Conservation (phyloP, 768 basidiomycete species). For the Leccinum rimulosum region DNA sequence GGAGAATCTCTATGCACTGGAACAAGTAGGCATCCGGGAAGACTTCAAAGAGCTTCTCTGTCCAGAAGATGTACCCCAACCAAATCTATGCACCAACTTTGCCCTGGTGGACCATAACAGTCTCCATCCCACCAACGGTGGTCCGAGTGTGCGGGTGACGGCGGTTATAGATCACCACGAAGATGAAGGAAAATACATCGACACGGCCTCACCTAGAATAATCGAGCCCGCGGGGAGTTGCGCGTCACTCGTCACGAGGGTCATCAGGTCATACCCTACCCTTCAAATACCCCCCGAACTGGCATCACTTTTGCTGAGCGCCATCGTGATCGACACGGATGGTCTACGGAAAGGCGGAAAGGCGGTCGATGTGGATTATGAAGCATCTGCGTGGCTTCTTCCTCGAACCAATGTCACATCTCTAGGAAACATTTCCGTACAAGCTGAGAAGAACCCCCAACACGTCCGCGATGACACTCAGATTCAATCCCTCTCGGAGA, state of each 20-base stretch:
- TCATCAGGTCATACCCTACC: conserved; percentile 23
- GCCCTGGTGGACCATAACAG: conserved; percentile 92
- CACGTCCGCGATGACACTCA: conserved; percentile 38
- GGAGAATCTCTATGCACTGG: conserved; percentile 82
- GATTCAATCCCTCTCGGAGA: conserved; percentile 52
- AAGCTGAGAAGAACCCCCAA: conserved; percentile 11
- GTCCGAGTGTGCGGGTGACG: conserved; percentile 49
- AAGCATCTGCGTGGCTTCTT: conserved; percentile 63
- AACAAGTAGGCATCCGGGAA: conserved; percentile 51
- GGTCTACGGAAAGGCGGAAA: conserved; percentile 80
- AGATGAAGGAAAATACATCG: conserved; percentile 70
- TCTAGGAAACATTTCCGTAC: conserved; percentile 3
- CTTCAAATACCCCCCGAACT: conserved; percentile 50
- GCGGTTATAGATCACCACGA: conserved; percentile 90
- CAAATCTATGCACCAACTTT: conserved; percentile 49
- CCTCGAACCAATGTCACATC: conserved; percentile 49
- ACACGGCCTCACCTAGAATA: conserved; percentile 62
- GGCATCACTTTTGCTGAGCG: conserved; percentile 74
- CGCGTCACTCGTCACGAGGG: conserved; percentile 57
- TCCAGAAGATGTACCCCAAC: conserved; percentile 57
- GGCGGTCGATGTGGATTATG: conserved; percentile 60
- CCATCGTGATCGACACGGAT: conserved; percentile 84
- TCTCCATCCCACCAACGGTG: conserved; percentile 45
- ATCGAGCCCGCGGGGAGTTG: conserved; percentile 77
- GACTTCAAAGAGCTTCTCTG: conserved; percentile 60